A percentile compares a stretch with the other conserved stretches of the same genome.
These are phyloP conservation scores for Fomitopsis betulina DNA, from an alignment of 1,284 basidiomycete genomes.

Conservation along the genomic window DNA sequence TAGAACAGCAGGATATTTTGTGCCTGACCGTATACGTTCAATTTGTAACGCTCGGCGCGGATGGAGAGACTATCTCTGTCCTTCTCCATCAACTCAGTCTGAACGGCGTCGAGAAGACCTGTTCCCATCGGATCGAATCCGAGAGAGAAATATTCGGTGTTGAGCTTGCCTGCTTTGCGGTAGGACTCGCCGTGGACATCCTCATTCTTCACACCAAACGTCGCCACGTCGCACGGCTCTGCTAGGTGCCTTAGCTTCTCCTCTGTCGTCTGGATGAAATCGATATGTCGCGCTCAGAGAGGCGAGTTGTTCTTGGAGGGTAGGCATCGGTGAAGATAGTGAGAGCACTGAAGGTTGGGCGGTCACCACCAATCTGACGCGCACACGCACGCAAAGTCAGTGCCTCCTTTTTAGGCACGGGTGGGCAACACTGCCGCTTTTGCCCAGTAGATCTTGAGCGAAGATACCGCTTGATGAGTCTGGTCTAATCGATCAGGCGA, in stretches of 20 bases:
- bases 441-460: no score
- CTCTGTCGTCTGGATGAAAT: background rate
- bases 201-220: constrained; percentile 17
- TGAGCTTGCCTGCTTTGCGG: constrained; percentile 23
- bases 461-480: no score
- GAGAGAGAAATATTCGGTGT: constrained; percentile 18
- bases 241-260: background rate
- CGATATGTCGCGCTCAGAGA: background rate
- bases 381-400: no score
- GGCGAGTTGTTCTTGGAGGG: constrained; percentile 3
- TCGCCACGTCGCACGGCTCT: constrained; percentile 15
- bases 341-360: no score
- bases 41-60: constrained; percentile 29
- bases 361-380: no score
- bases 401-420: no score
- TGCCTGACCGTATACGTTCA: constrained; percentile 32
- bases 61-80: constrained; percentile 15
- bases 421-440: no score
- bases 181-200: constrained; percentile 22
- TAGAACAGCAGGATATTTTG: no score
- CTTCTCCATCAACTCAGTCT: background rate
- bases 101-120: background rate
- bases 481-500: no score
- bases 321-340: no score
- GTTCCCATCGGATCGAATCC: constrained; percentile 1